Percentiles rank a stretch among this genome's conserved stretches.
Conservation (phyloP, 352 stramenopile species). For the Globisporangium barbulae region DNA sequence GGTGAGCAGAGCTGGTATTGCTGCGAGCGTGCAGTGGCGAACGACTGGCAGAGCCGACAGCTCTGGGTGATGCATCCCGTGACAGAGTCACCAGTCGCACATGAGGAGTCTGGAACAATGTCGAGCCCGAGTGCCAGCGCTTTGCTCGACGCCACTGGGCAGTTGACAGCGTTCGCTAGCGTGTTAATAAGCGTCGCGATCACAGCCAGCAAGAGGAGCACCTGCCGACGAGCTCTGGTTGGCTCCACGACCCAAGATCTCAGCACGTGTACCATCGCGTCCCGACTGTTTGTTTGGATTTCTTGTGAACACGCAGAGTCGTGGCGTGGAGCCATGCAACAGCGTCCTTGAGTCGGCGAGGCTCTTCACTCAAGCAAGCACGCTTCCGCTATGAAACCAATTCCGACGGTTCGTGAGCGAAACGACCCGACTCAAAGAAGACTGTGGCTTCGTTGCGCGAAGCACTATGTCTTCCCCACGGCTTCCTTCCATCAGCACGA, state of each 20-base stretch:
- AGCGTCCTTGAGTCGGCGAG: no score
- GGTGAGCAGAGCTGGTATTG: slow-evolving; percentile 6
- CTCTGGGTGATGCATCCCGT: slow-evolving; percentile 1
- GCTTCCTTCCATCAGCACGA: no score
- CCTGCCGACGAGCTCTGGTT: background rate
- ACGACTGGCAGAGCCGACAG: slow-evolving; percentile 8
- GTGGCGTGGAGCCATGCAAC: background rate
- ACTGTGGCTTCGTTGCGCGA: no score
- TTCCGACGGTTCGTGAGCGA: no score
- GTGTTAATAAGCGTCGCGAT: background rate
- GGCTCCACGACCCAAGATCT: background rate
- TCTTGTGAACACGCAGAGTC: background rate
- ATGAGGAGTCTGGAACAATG: background rate
- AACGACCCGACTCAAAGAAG: no score
- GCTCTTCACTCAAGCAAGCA: no score
- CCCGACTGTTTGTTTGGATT: background rate
- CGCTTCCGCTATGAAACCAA: no score
- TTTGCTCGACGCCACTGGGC: background rate
- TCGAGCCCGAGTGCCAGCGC: slow-evolving; percentile 3
- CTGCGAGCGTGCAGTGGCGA: background rate
- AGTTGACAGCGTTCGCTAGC: background rate
- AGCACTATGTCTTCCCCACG: no score
- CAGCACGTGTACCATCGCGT: background rate
- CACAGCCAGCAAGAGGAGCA: background rate
- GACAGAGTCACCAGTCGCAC: background rate